A percentile compares a stretch with the other conserved stretches of the same genome.
Evolutionary conservation across 164 flowering plant genomes (phyloP).

Genomic region (Stephania japonica): DNA sequence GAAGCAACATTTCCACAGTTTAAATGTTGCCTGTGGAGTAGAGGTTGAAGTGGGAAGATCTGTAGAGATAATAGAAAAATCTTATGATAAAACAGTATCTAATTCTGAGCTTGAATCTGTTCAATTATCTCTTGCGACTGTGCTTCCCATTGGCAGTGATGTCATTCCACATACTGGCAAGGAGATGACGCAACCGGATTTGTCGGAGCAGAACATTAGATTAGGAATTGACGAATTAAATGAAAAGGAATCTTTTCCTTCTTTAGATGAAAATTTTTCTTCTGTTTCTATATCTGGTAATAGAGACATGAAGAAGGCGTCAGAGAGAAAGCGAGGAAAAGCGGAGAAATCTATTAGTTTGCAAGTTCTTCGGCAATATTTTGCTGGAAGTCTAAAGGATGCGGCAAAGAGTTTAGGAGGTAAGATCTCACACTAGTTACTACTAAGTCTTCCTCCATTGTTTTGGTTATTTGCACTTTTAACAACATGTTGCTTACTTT

Average conservation of each 20-base stretch:
- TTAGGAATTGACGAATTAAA: constrained; percentile 20
- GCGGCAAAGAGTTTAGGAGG: constrained; percentile 98
- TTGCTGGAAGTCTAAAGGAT: constrained; percentile 94
- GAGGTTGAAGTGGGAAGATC: constrained; percentile 40
- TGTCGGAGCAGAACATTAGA: constrained; percentile 21
- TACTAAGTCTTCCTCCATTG: background rate
- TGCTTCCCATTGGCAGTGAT: constrained; percentile 22
- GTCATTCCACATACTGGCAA: constrained; percentile 20
- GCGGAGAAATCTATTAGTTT: constrained; percentile 88
- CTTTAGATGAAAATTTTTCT: constrained; percentile 18
- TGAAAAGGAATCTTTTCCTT: constrained; percentile 16
- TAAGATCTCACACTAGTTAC: constrained; percentile 24
- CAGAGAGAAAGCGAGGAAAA: constrained; percentile 64
- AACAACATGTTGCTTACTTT: constrained; percentile 14
- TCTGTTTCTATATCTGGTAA: constrained; percentile 21
- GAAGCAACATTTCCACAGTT: constrained; percentile 61
- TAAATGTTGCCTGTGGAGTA: constrained; percentile 55
- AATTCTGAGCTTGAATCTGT: constrained; percentile 25
- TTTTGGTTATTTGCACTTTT: background rate
- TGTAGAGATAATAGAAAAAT: constrained; percentile 48
- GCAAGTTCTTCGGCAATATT: constrained; percentile 86
- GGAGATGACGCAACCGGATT: constrained; percentile 16
- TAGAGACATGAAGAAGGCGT: constrained; percentile 30
- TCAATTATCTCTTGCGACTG: constrained; percentile 19
- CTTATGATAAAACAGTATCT: constrained; percentile 23